These are phyloP conservation scores for Ambrosia hybrid DNA, from an alignment of 140 eudicot genomes.

Conservation along the genomic window DNA sequence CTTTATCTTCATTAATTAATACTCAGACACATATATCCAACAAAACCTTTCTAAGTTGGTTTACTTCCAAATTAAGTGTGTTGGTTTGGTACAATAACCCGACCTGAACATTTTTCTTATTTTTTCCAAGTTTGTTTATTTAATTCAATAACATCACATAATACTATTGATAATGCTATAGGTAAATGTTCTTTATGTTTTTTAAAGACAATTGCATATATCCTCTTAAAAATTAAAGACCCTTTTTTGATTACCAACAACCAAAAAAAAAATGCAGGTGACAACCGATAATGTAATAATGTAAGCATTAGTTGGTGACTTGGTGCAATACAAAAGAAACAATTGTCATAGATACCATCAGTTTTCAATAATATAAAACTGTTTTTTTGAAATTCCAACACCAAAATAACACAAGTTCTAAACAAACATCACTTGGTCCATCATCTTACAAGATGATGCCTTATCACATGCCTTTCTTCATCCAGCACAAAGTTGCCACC, in stretches of 20 bases:
- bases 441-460: slow-evolving; percentile 59
- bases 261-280: not conserved
- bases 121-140: no score
- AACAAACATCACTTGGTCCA: slow-evolving; percentile 5
- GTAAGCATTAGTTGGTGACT: no score
- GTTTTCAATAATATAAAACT: slow-evolving; percentile 6
- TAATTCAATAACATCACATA: no score
- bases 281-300: no score
- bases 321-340: not conserved
- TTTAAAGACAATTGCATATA: not conserved
- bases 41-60: no score
- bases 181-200: no score
- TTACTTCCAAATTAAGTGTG: no score
- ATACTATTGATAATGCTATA: no score
- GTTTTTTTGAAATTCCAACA: slow-evolving; percentile 3
- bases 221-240: not conserved
- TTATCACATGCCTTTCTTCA: slow-evolving; percentile 61
- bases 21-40: no score
- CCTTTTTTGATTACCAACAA: not conserved
- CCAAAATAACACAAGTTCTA: slow-evolving; percentile 1
- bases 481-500: slow-evolving; percentile 68
- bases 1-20: no score
- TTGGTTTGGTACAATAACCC: no score
- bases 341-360: slow-evolving; percentile 1
- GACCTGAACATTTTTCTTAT: no score